These are phyloP conservation scores for Westerdykella sp. DNA, from an alignment of 2,329 filamentous ascomycete species.

Conservation along the genomic window DNA sequence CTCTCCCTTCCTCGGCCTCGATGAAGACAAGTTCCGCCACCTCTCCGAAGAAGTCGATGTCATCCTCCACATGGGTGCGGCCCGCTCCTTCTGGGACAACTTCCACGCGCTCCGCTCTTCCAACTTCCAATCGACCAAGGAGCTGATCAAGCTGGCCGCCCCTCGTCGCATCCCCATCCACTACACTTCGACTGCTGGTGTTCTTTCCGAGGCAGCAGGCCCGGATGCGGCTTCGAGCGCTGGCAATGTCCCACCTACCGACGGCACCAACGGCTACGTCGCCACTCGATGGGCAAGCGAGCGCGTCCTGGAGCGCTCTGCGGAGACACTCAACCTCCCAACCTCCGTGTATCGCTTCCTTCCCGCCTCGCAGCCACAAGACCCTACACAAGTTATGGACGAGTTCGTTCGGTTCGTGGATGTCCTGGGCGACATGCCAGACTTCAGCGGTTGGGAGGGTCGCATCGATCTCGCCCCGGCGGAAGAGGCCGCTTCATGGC, in stretches of 20 bases:
- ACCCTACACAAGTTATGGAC: neutral
- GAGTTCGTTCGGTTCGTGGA: conserved; percentile 1
- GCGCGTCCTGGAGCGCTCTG: conserved; percentile 1
- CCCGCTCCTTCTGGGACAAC: conserved; percentile 19
- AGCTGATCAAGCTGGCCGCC: conserved; percentile 6
- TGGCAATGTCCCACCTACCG: neutral
- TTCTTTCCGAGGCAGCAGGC: too few relatives aligned
- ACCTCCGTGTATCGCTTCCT: neutral
- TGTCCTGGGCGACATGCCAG: neutral
- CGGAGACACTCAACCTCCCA: neutral
- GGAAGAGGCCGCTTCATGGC: conserved; percentile 1
- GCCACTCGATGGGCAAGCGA: neutral
- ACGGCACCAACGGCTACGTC: neutral
- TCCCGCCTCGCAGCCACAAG: conserved; percentile 1
- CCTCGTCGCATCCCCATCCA: conserved; percentile 9
- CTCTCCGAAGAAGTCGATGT: conserved; percentile 33
- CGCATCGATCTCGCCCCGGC: conserved; percentile 3
- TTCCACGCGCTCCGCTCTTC: conserved; percentile 18
- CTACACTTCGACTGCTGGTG: conserved; percentile 1
- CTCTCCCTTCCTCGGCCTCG: conserved; percentile 35
- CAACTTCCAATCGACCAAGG: conserved; percentile 15
- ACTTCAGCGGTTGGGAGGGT: conserved; percentile 4
- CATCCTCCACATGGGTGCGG: conserved; percentile 19
- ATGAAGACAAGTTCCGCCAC: conserved; percentile 11
- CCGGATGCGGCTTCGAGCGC: too few relatives aligned